phyloP scores from a whole-genome alignment of 176 grass and related monocot genomes.

The Cymbopogon citratus region DNA sequence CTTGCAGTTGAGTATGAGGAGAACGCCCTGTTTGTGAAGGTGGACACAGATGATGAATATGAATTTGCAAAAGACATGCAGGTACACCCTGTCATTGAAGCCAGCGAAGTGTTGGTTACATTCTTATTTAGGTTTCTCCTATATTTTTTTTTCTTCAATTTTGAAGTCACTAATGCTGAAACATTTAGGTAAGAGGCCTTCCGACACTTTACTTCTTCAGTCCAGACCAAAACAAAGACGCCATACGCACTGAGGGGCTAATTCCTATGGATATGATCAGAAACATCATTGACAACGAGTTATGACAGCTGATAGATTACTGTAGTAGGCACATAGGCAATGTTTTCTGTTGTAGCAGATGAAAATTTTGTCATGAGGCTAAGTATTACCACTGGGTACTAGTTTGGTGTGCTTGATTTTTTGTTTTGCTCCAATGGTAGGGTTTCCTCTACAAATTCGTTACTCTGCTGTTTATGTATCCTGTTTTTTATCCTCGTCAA shows the following conservation, averaged over 20 bases:
- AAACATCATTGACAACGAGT: slow-evolving; percentile 76
- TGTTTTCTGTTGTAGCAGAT: slow-evolving; percentile 1
- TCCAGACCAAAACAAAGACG: slow-evolving; percentile 60
- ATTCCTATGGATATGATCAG: slow-evolving; percentile 61
- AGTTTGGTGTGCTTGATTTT: neutral
- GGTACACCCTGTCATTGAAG: slow-evolving; percentile 31
- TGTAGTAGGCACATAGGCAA: neutral
- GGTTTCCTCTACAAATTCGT: neutral
- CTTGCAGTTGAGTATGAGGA: slow-evolving; percentile 79
- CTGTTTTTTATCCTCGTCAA: neutral
- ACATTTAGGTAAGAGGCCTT: slow-evolving; percentile 61
- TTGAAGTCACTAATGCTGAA: neutral
- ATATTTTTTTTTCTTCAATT: neutral
- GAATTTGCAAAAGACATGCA: slow-evolving; percentile 95
- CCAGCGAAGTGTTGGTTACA: neutral
- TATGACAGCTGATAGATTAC: slow-evolving; percentile 25
- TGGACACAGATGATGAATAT: slow-evolving; percentile 73
- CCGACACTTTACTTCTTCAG: slow-evolving; percentile 88
- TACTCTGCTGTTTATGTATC: neutral
- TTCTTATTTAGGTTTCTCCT: neutral
- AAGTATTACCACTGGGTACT: neutral
- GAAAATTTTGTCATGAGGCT: slow-evolving; percentile 1
- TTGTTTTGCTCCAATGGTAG: neutral
- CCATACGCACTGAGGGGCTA: slow-evolving; percentile 67
- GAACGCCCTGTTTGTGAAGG: slow-evolving; percentile 71